Conservation (phyloP, 352 stramenopile genomes). For the Globisporangium recalcitrans region DNA sequence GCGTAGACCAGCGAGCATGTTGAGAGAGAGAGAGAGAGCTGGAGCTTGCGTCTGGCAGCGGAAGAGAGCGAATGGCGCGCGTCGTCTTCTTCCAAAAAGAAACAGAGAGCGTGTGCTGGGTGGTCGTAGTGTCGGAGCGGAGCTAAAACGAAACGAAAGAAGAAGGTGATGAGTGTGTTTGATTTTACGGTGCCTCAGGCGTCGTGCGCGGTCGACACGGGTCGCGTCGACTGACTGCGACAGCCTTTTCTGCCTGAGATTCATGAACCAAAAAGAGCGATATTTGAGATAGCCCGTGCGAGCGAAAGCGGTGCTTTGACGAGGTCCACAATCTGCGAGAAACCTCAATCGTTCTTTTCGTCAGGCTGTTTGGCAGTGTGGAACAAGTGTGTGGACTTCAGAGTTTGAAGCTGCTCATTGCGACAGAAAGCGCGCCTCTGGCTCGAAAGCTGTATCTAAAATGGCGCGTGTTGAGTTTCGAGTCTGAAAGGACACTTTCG, state of each 20-base stretch:
- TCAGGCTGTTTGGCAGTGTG: too few species aligned
- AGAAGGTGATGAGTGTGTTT: conserved; percentile 2
- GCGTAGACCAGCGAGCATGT: conserved; percentile 16
- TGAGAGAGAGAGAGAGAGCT: not conserved
- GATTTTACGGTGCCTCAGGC: not conserved
- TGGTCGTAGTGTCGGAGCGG: not conserved
- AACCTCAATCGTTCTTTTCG: too few species aligned
- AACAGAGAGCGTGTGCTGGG: not conserved
- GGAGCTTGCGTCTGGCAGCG: not conserved
- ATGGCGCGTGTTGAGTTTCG: too few species aligned
- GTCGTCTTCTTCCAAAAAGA: not conserved
- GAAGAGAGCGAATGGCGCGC: conserved; percentile 7
- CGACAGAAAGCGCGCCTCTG: too few species aligned
- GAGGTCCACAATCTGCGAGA: too few species aligned
- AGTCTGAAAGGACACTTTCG: too few species aligned
- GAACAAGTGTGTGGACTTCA: too few species aligned
- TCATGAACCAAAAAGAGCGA: not conserved
- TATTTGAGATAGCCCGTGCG: not conserved
- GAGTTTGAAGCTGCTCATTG: too few species aligned
- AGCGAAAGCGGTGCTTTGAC: not conserved
- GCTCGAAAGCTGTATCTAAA: too few species aligned
- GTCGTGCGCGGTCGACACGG: not conserved
- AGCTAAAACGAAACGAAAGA: too few species aligned
- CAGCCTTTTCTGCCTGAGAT: too few species aligned
- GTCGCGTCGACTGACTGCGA: too few species aligned